Evolutionary conservation across 768 basidiomycete genomes (phyloP).

Genomic region (Russula sp.): DNA sequence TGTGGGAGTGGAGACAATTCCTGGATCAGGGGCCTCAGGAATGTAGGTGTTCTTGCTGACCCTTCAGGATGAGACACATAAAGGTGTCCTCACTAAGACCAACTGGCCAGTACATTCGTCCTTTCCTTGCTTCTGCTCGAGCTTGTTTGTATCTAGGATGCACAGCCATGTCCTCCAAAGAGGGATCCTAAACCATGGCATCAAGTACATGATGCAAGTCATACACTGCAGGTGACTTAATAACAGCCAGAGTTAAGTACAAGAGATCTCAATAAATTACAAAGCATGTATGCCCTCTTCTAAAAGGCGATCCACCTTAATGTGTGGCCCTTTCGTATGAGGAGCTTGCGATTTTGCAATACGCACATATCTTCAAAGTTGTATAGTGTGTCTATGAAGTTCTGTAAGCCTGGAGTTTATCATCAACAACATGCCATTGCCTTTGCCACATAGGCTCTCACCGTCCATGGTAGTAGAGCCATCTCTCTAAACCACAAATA

Average conservation of each 20-base stretch:
- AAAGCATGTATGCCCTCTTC: constrained; percentile 69
- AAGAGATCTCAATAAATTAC: not conserved
- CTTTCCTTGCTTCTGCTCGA: constrained; percentile 82
- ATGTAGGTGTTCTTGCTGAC: constrained; percentile 77
- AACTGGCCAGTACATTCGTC: constrained; percentile 96
- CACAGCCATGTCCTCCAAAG: constrained; percentile 91
- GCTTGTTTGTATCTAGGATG: constrained; percentile 73
- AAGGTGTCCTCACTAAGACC: constrained; percentile 77
- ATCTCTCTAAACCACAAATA: constrained; percentile 84
- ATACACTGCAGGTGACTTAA: constrained; percentile 84
- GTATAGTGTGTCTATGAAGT: constrained; percentile 78
- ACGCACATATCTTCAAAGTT: constrained; percentile 87
- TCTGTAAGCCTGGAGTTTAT: constrained; percentile 71
- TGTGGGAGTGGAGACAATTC: constrained; percentile 66
- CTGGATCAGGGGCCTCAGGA: constrained; percentile 87
- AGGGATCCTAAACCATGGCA: constrained; percentile 85
- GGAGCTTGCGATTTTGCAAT: constrained; percentile 78
- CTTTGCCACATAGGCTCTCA: constrained; percentile 38
- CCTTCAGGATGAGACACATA: constrained; percentile 96
- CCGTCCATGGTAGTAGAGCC: constrained; percentile 96
- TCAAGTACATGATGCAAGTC: constrained; percentile 82
- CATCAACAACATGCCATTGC: constrained; percentile 1
- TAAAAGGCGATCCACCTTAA: constrained; percentile 88
- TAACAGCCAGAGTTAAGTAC: constrained; percentile 5
- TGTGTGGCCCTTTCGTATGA: constrained; percentile 72